Evolutionary conservation across 2,329 filamentous ascomycete species (phyloP).

Genomic region (Keithomyces neogunnii): DNA sequence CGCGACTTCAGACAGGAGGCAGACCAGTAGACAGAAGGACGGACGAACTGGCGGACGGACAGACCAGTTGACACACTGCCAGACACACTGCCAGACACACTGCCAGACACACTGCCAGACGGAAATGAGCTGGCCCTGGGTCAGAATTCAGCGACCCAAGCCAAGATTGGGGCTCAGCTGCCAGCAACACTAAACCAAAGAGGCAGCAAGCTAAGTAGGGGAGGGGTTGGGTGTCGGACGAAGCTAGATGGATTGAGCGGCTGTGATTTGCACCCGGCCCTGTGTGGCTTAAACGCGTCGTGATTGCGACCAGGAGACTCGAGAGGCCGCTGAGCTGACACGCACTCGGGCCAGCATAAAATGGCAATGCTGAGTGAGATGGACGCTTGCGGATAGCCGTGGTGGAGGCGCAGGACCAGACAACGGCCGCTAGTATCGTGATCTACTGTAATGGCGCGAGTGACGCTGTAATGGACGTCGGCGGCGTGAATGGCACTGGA

Average conservation of each 20-base stretch:
- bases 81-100: no score
- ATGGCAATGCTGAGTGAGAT: not conserved
- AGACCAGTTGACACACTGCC: no score
- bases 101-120: no score
- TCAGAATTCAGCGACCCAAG: slow-evolving; percentile 5
- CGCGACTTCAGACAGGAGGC: not conserved
- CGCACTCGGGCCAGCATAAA: not conserved
- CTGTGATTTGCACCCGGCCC: not conserved
- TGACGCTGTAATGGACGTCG: not conserved
- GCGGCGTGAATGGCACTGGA: not conserved
- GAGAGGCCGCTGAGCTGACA: not conserved
- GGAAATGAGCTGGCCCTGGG: not conserved
- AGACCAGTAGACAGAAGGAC: no score
- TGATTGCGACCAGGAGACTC: not conserved
- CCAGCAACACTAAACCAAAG: slow-evolving; percentile 4
- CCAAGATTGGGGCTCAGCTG: slow-evolving; percentile 1
- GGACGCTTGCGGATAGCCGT: not conserved
- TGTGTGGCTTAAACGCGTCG: not conserved
- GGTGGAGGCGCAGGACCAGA: slow-evolving; percentile 1
- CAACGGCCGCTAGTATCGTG: not conserved
- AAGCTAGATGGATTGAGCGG: not conserved
- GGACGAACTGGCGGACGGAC: no score
- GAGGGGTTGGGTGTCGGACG: not conserved
- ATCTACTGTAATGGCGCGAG: not conserved
- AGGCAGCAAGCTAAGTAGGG: not conserved